Conservation (phyloP, 73 alveolate species). For the Tetrahymena thermophila region DNA sequence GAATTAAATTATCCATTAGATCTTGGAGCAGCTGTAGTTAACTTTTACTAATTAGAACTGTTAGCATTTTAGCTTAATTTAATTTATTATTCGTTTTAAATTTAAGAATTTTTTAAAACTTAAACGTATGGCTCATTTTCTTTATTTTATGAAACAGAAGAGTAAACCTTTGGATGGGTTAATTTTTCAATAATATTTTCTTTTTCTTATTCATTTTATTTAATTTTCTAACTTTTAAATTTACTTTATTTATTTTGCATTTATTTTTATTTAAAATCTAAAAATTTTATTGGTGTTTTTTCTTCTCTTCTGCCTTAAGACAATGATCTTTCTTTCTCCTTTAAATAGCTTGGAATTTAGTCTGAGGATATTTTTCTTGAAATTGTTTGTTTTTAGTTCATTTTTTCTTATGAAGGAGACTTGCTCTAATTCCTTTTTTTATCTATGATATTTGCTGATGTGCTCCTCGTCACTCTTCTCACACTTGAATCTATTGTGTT, state of each 20-base stretch:
- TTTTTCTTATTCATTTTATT: neutral
- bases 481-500: neutral
- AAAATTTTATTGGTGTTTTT: neutral
- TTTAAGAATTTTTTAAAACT: neutral
- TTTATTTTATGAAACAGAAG: neutral
- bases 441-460: neutral
- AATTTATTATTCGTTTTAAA: neutral
- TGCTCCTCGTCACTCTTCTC: neutral
- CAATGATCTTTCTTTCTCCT: neutral
- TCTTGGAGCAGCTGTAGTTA: neutral
- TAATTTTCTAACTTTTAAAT: neutral
- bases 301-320: neutral
- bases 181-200: neutral
- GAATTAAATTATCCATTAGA: neutral
- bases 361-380: neutral
- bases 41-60: neutral
- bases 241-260: neutral
- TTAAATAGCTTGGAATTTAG: neutral
- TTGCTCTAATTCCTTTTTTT: neutral
- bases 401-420: neutral
- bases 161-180: neutral
- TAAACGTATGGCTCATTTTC: neutral
- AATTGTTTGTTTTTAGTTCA: neutral
- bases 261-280: neutral
- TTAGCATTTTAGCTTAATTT: neutral